A percentile compares a stretch with the other conserved stretches of the same genome.
Evolutionary conservation across 345 rosid genomes (phyloP).

Genomic region (Moringa oleifera): DNA sequence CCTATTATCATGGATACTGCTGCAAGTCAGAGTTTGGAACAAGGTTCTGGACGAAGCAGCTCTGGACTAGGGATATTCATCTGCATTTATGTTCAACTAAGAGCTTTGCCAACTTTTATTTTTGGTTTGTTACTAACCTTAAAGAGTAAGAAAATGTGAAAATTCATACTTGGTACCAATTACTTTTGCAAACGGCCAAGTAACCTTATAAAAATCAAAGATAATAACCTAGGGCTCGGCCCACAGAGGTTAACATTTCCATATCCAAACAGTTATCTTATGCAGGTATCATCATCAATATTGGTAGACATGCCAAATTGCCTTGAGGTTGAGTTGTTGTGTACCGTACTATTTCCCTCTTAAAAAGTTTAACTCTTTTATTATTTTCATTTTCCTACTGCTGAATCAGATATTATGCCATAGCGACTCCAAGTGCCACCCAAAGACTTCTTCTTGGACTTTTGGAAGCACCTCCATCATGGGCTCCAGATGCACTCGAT

Average conservation of each 20-base stretch:
- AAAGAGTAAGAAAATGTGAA: background rate
- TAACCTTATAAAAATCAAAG: no score
- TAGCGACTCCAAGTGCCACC: conserved; percentile 99
- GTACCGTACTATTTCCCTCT: background rate
- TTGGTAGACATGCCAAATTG: no score
- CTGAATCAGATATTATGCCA: conserved; percentile 71
- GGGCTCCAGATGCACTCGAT: conserved; percentile 99
- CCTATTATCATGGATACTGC: background rate
- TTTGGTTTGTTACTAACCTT: background rate
- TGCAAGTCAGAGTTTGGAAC: background rate
- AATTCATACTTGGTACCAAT: background rate
- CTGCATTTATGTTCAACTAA: background rate
- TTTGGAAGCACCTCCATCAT: conserved; percentile 95
- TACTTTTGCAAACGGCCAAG: no score
- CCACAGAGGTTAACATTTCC: background rate
- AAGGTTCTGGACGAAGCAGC: no score
- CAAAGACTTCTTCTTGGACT: conserved; percentile 97
- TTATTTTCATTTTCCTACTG: conserved; percentile 12
- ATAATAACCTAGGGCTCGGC: background rate
- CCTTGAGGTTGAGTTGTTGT: no score
- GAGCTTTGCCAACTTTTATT: background rate
- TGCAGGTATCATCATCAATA: background rate
- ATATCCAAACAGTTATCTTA: no score
- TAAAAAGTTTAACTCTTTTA: conserved; percentile 10
- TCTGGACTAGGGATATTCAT: no score